phyloP scores from a whole-genome alignment of 345 rosid genomes.

The Capsella bursapastoris region DNA sequence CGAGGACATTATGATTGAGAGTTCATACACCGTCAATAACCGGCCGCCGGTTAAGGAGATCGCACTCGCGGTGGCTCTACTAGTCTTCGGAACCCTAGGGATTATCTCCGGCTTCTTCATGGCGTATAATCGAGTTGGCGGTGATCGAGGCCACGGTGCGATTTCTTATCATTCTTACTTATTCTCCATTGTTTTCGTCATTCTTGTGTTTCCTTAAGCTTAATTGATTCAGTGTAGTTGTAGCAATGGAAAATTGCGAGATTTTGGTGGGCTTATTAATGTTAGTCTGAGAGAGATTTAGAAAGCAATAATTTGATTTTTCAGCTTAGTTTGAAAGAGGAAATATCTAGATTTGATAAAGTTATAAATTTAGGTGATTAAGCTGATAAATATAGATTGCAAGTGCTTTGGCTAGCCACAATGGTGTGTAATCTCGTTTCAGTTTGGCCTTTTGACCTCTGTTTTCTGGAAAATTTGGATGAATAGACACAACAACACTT shows the following conservation, averaged over 20 bases:
- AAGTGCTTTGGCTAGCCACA: neutral
- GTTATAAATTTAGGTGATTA: slow-evolving; percentile 19
- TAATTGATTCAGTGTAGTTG: neutral
- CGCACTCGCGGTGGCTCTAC: slow-evolving; percentile 84
- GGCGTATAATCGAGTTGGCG: slow-evolving; percentile 82
- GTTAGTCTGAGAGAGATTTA: neutral
- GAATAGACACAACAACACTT: neutral
- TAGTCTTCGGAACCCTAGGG: slow-evolving; percentile 78
- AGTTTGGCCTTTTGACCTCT: slow-evolving; percentile 7
- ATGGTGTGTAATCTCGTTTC: slow-evolving; percentile 7
- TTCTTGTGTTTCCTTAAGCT: neutral
- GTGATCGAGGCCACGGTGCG: slow-evolving; percentile 87
- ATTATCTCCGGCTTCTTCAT: slow-evolving; percentile 73
- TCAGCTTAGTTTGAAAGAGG: neutral
- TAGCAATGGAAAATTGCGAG: slow-evolving; percentile 4
- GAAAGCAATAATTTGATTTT: neutral
- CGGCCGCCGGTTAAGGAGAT: slow-evolving; percentile 95
- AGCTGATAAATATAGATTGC: slow-evolving; percentile 10
- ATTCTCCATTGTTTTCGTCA: neutral
- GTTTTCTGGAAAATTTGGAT: neutral
- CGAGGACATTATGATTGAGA: slow-evolving; percentile 87
- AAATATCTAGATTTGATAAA: neutral
- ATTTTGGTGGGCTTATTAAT: neutral
- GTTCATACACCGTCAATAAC: slow-evolving; percentile 64
- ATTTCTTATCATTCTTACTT: neutral